Conservation (phyloP, 352 stramenopile genomes). For the Phytophthora hybrid region DNA sequence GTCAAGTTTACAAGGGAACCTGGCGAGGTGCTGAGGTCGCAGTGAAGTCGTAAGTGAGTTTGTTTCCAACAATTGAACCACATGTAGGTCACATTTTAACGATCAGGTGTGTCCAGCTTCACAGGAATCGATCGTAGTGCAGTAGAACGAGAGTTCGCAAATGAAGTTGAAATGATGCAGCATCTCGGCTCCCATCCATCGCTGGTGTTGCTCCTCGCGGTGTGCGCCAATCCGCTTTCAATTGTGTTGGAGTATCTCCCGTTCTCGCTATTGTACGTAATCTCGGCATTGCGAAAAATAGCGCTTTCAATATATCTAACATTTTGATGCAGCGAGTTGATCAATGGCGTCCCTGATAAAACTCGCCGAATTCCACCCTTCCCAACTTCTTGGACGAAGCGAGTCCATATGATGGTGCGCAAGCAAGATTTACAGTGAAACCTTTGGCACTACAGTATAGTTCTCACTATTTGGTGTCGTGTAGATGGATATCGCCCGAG, state of each 20-base stretch:
- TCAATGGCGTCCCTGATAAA: conserved; percentile 72
- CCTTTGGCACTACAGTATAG: background rate
- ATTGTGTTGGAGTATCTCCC: conserved; percentile 83
- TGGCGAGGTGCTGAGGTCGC: conserved; percentile 81
- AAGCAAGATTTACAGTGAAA: background rate
- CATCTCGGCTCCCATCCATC: conserved; percentile 71
- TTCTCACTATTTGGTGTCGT: conserved; percentile 12
- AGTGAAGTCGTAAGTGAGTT: conserved; percentile 68
- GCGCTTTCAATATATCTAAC: background rate
- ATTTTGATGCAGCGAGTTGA: conserved; percentile 60
- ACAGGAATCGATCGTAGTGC: conserved; percentile 51
- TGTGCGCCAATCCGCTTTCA: conserved; percentile 64
- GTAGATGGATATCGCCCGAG: conserved; percentile 73
- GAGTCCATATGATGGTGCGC: conserved; percentile 80
- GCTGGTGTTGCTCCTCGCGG: conserved; percentile 73
- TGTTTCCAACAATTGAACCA: background rate
- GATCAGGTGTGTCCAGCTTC: conserved; percentile 44
- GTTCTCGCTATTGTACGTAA: conserved; percentile 79
- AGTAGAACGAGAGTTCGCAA: conserved; percentile 78
- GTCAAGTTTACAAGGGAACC: conserved; percentile 78
- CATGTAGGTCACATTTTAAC: background rate
- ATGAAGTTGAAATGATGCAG: conserved; percentile 80
- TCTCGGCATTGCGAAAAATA: background rate
- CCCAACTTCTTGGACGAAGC: conserved; percentile 79
- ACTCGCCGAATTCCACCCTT: conserved; percentile 68